Evolutionary conservation across 2,329 filamentous ascomycete species (phyloP).

Genomic region (Aspergillus sp.): DNA sequence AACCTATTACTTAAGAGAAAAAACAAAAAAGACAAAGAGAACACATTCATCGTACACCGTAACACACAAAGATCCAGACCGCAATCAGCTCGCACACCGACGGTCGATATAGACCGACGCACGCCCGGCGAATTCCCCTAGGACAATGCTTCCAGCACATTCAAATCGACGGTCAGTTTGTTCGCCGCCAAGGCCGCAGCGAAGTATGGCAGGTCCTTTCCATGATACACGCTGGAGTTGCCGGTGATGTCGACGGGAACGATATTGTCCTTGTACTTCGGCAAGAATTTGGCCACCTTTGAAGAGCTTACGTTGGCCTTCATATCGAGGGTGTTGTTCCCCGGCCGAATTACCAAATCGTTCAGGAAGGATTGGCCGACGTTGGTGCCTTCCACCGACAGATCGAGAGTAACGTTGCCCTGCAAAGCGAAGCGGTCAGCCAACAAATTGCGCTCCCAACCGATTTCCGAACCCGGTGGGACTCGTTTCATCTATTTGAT

Average conservation of each 20-base stretch:
- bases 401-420: constrained; percentile 58
- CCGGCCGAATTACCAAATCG: constrained; percentile 54
- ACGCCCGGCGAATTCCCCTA: neutral
- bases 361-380: constrained; percentile 54
- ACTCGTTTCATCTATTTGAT: neutral
- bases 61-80: neutral
- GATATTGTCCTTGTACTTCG: constrained; percentile 47
- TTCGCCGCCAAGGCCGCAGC: constrained; percentile 51
- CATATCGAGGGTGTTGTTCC: constrained; percentile 54
- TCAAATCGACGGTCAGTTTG: constrained; percentile 46
- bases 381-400: constrained; percentile 47
- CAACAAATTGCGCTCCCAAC: neutral
- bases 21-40: neutral
- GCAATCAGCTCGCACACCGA: too few species aligned
- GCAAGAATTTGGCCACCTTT: constrained; percentile 30
- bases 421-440: constrained; percentile 15
- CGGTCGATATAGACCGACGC: neutral
- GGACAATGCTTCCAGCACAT: constrained; percentile 25
- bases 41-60: neutral
- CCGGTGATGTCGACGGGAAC: constrained; percentile 54
- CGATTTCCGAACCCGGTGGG: neutral
- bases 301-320: constrained; percentile 48
- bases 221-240: constrained; percentile 49
- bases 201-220: constrained; percentile 54
- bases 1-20: neutral